phyloP scores from a whole-genome alignment of 2,329 filamentous ascomycete genomes.

The Bimuria novae-zelandiae region DNA sequence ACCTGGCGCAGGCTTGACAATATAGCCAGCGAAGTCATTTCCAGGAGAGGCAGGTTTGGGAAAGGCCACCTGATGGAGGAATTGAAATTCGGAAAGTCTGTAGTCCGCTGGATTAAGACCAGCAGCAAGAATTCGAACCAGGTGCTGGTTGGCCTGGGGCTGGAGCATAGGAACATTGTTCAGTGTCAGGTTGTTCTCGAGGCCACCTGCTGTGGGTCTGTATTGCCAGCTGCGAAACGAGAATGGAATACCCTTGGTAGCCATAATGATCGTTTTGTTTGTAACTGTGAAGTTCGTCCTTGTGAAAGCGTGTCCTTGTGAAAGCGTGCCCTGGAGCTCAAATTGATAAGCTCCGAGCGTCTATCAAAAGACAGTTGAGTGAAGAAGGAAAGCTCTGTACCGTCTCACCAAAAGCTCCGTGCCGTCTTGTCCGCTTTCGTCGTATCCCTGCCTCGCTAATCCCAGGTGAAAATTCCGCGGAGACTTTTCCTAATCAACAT shows the following conservation, averaged over 20 bases:
- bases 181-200: slow-evolving; percentile 58
- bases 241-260: slow-evolving; percentile 7
- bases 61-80: slow-evolving; percentile 44
- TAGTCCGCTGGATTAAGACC: slow-evolving; percentile 66
- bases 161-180: slow-evolving; percentile 24
- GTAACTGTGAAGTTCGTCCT: not conserved
- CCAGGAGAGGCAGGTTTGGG: slow-evolving; percentile 51
- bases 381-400: not conserved
- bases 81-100: slow-evolving; percentile 59
- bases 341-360: not conserved
- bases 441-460: slow-evolving; percentile 4
- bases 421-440: not conserved
- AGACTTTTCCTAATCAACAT: slow-evolving; percentile 1
- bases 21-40: slow-evolving; percentile 52
- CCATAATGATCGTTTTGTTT: slow-evolving; percentile 6
- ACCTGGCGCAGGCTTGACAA: slow-evolving; percentile 46
- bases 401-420: slow-evolving; percentile 5
- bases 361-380: not conserved
- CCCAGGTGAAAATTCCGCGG: not conserved
- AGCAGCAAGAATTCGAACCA: slow-evolving; percentile 14
- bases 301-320: not conserved
- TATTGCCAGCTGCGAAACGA: slow-evolving; percentile 56
- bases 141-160: slow-evolving; percentile 7
- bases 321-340: not conserved
- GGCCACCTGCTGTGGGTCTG: slow-evolving; percentile 45